A percentile compares a stretch with the other conserved stretches of the same genome.
phyloP scores from a whole-genome alignment of 768 basidiomycete species.

The Dendrothele bispora region DNA sequence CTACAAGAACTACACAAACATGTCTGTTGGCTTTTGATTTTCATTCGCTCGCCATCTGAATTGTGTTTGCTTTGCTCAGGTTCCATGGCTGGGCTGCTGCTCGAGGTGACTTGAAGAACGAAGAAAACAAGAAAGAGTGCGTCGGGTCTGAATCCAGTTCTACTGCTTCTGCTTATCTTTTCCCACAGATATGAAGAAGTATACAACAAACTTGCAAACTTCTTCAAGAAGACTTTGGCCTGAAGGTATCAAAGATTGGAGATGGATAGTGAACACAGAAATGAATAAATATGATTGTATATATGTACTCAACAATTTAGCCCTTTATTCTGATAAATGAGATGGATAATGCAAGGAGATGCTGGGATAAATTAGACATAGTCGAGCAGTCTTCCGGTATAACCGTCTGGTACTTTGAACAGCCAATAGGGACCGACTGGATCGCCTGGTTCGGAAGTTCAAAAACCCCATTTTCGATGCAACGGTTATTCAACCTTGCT shows the following conservation, averaged over 20 bases:
- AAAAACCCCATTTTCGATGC: too few relatives aligned
- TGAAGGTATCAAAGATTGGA: slow-evolving; percentile 4
- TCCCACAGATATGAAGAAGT: slow-evolving; percentile 48
- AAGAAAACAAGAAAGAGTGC: slow-evolving; percentile 59
- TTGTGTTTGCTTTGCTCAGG: slow-evolving; percentile 26
- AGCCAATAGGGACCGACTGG: slow-evolving; percentile 76
- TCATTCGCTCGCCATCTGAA: not conserved
- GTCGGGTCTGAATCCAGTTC: slow-evolving; percentile 4
- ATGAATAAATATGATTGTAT: not conserved
- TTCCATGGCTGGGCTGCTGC: slow-evolving; percentile 70
- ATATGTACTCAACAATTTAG: too few relatives aligned
- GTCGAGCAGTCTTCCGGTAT: slow-evolving; percentile 37
- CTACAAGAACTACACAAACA: slow-evolving; percentile 48
- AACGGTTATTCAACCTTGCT: slow-evolving; percentile 5
- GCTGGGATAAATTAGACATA: too few relatives aligned
- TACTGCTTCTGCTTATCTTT: not conserved
- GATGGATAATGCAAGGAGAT: not conserved
- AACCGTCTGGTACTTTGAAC: slow-evolving; percentile 53
- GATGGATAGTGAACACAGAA: too few relatives aligned
- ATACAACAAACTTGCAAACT: slow-evolving; percentile 50
- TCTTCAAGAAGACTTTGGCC: slow-evolving; percentile 39
- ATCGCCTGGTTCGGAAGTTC: slow-evolving; percentile 40
- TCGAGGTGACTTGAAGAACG: slow-evolving; percentile 52
- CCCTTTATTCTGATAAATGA: too few relatives aligned
- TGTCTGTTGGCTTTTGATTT: slow-evolving; percentile 27